These are phyloP conservation scores for Wickerhamomyces queroliae DNA, from an alignment of 805 yeast species.

Conservation along the genomic window DNA sequence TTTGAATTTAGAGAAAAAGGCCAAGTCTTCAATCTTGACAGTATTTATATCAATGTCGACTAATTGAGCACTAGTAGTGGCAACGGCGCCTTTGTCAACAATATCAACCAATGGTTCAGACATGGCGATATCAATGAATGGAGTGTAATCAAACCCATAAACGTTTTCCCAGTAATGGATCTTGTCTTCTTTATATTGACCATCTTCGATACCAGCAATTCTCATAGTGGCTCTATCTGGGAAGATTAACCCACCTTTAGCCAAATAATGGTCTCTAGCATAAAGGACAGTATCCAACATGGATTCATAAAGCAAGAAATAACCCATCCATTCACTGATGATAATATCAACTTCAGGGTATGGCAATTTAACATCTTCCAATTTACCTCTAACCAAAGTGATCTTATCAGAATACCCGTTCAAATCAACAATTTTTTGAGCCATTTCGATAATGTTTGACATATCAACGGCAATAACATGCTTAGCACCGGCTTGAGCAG, in stretches of 20 bases:
- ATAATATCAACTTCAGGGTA: slow-evolving; percentile 89
- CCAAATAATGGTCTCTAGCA: slow-evolving; percentile 87
- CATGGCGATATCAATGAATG: slow-evolving; percentile 81
- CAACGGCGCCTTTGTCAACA: slow-evolving; percentile 75
- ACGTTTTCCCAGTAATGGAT: slow-evolving; percentile 94
- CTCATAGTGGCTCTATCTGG: slow-evolving; percentile 92
- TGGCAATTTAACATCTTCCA: slow-evolving; percentile 89
- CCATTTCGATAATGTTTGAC: slow-evolving; percentile 95
- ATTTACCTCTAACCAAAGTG: slow-evolving; percentile 84
- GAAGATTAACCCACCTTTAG: slow-evolving; percentile 79
- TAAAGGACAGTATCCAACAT: slow-evolving; percentile 94
- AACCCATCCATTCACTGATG: slow-evolving; percentile 99
- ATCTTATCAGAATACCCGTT: slow-evolving; percentile 85
- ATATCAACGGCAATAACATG: slow-evolving; percentile 97
- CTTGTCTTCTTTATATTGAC: slow-evolving; percentile 86
- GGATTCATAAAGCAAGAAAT: slow-evolving; percentile 89
- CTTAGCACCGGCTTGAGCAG: slow-evolving; percentile 97
- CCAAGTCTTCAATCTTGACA: slow-evolving; percentile 74
- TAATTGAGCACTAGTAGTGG: slow-evolving; percentile 65
- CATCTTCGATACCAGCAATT: slow-evolving; percentile 90
- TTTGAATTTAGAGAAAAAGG: slow-evolving; percentile 65
- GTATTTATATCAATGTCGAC: slow-evolving; percentile 88
- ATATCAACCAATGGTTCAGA: slow-evolving; percentile 93
- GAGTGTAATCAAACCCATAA: slow-evolving; percentile 93
- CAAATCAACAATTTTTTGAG: slow-evolving; percentile 75